Base-by-base conservation (phyloP, 768 basidiomycete species). In the Megacollybia marginata region DNA sequence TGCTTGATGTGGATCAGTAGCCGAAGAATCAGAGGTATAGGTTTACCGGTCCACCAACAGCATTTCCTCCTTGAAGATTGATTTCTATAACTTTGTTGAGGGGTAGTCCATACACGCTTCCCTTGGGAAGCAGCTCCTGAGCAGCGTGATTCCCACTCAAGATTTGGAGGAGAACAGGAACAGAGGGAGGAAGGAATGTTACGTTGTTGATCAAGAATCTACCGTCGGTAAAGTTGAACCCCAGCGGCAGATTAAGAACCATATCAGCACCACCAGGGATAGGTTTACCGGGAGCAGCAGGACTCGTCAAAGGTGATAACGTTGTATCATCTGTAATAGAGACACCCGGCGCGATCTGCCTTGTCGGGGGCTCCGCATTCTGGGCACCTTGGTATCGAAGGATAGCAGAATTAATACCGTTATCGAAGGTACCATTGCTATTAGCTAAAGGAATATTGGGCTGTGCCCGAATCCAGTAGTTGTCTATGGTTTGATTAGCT, bases 381-480 rank as follows among this genome's bases (percentile, higher is more conserved):
- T 67, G 60, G 6, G 78, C 79, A 15, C 75, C 75, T 10, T 36
- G 51, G 57, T 81, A 81, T 11, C 74, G 70, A 8, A 80, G 61
- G 43, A 80, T 78, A 2, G 76, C 82, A 10, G 74, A 78, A 58
- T 78, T 82, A 23, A 75, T 53, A 16, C 78, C 78, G 15, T 65
- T 68, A 0, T 40, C 47, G 42, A 67, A 68, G 8, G 52, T 55
- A n/a, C n/a, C n/a, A 11, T 52, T 51, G 2, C 60, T 12, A 12
- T 49, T 54, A 10, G 52, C 36, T 1, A 48, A 47, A 44, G n/a
- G n/a, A n/a, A n/a, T n/a, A n/a, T 48, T 65, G 2, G 72, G 66
- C 16, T 61, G 20, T 5, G 61, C 59, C 31, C 60, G 65, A 31
- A 72, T 55, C 63, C 73, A 74, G 55, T 75, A 76, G 56, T 73